Conservation (phyloP, 2,329 filamentous ascomycete species). For the Leptographium galeiforme region DNA sequence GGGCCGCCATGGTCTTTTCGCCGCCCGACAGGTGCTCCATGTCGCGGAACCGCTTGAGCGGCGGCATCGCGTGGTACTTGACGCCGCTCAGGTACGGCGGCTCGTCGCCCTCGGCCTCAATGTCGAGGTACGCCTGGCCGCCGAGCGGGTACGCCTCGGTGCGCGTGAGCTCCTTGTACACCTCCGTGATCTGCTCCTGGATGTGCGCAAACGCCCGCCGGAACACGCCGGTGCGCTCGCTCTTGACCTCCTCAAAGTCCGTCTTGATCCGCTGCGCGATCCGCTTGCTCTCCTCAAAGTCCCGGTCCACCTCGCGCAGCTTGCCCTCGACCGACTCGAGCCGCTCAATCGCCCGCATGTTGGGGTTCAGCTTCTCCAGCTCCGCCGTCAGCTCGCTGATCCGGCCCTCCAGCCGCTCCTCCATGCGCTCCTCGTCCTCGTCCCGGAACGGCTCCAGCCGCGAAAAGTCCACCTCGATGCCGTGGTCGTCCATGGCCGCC, state of each 20-base stretch:
- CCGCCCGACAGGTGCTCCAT: slow-evolving; percentile 98
- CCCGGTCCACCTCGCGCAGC: slow-evolving; percentile 71
- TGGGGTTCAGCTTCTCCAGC: slow-evolving; percentile 88
- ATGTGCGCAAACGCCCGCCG: slow-evolving; percentile 93
- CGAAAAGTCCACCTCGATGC: slow-evolving; percentile 80
- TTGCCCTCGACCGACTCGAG: slow-evolving; percentile 74
- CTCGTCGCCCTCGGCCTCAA: slow-evolving; percentile 74
- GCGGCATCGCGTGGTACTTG: slow-evolving; percentile 98
- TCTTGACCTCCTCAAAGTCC: slow-evolving; percentile 64
- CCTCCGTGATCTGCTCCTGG: slow-evolving; percentile 80
- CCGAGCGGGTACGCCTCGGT: slow-evolving; percentile 88
- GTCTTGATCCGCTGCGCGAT: slow-evolving; percentile 40
- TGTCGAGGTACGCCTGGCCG: slow-evolving; percentile 77
- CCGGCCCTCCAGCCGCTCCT: slow-evolving; percentile 64
- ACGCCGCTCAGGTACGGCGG: slow-evolving; percentile 92
- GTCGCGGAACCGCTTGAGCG: slow-evolving; percentile 93
- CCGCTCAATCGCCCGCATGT: slow-evolving; percentile 89
- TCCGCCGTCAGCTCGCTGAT: slow-evolving; percentile 63
- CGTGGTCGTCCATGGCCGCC: slow-evolving; percentile 70
- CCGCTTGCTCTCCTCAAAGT: slow-evolving; percentile 74
- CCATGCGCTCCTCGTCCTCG: slow-evolving; percentile 38
- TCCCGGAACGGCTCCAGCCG: slow-evolving; percentile 56
- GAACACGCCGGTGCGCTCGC: slow-evolving; percentile 78
- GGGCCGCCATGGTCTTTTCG: slow-evolving; percentile 96
- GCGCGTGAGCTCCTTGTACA: slow-evolving; percentile 90